phyloP scores from a whole-genome alignment of 23 red algal species.

The Gracilaria domingensis region DNA sequence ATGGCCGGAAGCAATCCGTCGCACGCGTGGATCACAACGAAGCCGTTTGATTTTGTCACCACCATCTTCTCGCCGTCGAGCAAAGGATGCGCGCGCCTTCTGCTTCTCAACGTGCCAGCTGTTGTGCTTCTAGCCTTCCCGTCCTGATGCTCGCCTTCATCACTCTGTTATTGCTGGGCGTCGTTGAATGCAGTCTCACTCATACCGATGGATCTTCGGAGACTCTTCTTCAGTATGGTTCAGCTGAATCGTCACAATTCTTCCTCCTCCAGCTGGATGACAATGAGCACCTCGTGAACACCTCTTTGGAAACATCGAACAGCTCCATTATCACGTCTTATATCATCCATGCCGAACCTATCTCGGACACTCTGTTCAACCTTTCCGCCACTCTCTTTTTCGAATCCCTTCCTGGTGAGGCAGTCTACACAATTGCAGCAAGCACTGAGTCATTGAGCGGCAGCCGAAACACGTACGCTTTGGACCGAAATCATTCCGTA shows the following conservation, averaged over 20 bases:
- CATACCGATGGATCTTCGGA: neutral
- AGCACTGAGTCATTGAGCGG: neutral
- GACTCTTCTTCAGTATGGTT: slow-evolving; percentile 21
- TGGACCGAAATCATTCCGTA: neutral
- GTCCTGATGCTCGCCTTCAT: neutral
- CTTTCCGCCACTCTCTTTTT: slow-evolving; percentile 12
- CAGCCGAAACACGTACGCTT: neutral
- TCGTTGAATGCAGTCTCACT: neutral
- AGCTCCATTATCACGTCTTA: neutral
- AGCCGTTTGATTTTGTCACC: too few relatives aligned
- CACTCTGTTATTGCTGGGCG: neutral
- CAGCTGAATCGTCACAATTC: neutral
- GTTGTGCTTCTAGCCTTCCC: neutral
- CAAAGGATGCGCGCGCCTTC: neutral
- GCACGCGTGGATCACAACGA: too few relatives aligned
- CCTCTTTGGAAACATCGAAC: neutral
- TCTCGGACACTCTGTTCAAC: slow-evolving; percentile 29
- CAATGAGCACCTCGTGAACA: neutral
- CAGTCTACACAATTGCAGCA: neutral
- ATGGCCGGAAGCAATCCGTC: too few relatives aligned
- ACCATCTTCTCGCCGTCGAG: neutral
- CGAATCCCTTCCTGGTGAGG: slow-evolving; percentile 11
- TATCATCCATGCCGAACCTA: neutral
- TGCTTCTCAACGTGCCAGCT: too few relatives aligned
- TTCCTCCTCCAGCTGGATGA: slow-evolving; percentile 4